Conservation (phyloP, 805 yeast genomes). For the Metschnikowia gruessii region DNA sequence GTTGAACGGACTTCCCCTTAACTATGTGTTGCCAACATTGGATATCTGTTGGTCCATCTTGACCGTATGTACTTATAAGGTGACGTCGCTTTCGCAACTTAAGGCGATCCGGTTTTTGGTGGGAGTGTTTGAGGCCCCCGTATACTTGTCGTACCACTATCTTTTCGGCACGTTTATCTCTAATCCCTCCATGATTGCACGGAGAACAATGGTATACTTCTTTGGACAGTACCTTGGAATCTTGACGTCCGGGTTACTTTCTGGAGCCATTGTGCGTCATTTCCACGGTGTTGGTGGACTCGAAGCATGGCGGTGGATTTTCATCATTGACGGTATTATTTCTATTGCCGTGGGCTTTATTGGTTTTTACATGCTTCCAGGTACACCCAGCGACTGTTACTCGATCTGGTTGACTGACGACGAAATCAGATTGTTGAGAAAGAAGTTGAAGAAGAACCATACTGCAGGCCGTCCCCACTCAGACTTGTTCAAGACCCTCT, state of each 20-base stretch:
- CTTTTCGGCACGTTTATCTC: constrained; percentile 24
- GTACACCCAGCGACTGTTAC: constrained; percentile 21
- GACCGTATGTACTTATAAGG: constrained; percentile 23
- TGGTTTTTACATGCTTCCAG: constrained; percentile 22
- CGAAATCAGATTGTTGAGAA: constrained; percentile 37
- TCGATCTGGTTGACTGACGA: constrained; percentile 21
- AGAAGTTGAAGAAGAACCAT: constrained; percentile 16
- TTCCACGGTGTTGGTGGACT: constrained; percentile 15
- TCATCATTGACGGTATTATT: constrained; percentile 17
- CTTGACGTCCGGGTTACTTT: constrained; percentile 29
- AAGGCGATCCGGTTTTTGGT: constrained; percentile 26
- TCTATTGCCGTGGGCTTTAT: constrained; percentile 16
- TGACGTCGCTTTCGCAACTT: constrained; percentile 19
- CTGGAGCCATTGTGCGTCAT: constrained; percentile 21
- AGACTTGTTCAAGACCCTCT: constrained; percentile 14
- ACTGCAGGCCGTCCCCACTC: constrained; percentile 20
- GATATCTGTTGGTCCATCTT: constrained; percentile 25
- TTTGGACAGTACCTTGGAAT: constrained; percentile 31
- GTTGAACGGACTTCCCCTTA: constrained; percentile 23
- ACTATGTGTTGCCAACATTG: constrained; percentile 21
- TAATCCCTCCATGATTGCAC: constrained; percentile 24
- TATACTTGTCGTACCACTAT: constrained; percentile 27
- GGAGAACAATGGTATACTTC: constrained; percentile 26
- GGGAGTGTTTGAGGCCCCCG: constrained; percentile 27
- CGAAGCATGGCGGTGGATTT: constrained; percentile 21